Base-by-base conservation (phyloP, 805 yeast species). In the Groenewaldozyma salmanticensis region DNA sequence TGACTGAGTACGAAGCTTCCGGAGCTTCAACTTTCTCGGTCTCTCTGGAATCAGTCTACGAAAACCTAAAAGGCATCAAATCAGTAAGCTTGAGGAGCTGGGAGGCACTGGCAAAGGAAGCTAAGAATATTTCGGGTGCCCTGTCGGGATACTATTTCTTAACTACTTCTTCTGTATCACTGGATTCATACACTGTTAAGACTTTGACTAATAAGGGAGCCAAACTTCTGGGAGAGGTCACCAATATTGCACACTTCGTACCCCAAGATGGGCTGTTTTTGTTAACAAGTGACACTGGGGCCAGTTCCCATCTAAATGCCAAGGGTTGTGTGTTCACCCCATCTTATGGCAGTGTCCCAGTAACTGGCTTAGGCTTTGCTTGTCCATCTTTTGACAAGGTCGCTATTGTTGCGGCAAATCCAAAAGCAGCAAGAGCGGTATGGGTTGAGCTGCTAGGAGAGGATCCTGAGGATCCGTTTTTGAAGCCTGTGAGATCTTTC, bases 381-480 rank as follows among this genome's bases (percentile, higher is more conserved):
- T 39, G 49, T 21, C 52, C 53, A 2, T 40, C 53, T 3, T 38
- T 24, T 27, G 46, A 44, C 32, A 34, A 50, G 18, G 21, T 51
- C 42, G 24, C 48, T 2, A 39, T 50, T 13, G 37, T 49, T 37
- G 40, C 53, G 2, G 20, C 16, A 9, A 39, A 48, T 16, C 33
- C 40, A 16, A 39, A 41, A 32, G 53, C 49, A 32, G 40, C 47
- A 34, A 40, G 54, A 9, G 27, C 42, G 11, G 37, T 52, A 17
- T 52, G 55, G 55, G 32, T 42, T 3, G 27, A 37, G 2, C 42
- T 49, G n/a, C 29, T 51, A 16, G 43, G 42, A 13, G 42, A 43
- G 13, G 48, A 40, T 20, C 35, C 36, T 19, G 20, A 4, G 19
- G 34, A 31, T 32, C 22, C 19, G 7, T 38, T 9, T 27, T 38